A percentile compares a stretch with the other conserved stretches of the same genome.
These are phyloP conservation scores for Aspergillus hancockii DNA, from an alignment of 495 filamentous ascomycete genomes.

Conservation along the genomic window DNA sequence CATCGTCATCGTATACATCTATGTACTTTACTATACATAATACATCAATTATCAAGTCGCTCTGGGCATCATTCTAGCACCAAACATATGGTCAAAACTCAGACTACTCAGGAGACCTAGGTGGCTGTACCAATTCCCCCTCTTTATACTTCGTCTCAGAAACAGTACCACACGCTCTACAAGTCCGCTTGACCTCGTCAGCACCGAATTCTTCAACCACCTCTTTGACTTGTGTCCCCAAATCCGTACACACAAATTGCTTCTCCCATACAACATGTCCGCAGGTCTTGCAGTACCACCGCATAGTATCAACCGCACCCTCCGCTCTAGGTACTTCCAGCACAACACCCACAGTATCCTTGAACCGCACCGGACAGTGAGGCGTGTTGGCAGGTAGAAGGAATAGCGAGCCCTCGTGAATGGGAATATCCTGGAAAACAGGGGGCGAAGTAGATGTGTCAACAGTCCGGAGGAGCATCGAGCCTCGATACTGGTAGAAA, in stretches of 20 bases:
- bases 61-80: background rate
- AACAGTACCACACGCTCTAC: conserved; percentile 73
- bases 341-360: conserved; percentile 76
- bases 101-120: conserved; percentile 34
- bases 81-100: background rate
- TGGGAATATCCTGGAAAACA: conserved; percentile 78
- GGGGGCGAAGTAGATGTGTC: conserved; percentile 54
- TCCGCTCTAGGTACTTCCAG: conserved; percentile 81
- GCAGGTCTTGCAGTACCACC: conserved; percentile 79
- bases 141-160: conserved; percentile 53
- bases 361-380: conserved; percentile 74
- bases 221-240: conserved; percentile 96
- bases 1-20: background rate
- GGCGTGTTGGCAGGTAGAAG: conserved; percentile 88
- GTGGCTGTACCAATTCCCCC: conserved; percentile 46
- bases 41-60: background rate
- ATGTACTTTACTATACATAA: background rate
- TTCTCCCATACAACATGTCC: conserved; percentile 78
- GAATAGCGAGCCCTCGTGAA: conserved; percentile 93
- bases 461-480: conserved; percentile 92
- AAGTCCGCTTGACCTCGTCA: conserved; percentile 71
- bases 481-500: conserved; percentile 95
- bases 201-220: conserved; percentile 83
- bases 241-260: conserved; percentile 82
- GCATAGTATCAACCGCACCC: conserved; percentile 70